phyloP scores from a whole-genome alignment of 768 basidiomycete species.

The Suillus hirtellus region DNA sequence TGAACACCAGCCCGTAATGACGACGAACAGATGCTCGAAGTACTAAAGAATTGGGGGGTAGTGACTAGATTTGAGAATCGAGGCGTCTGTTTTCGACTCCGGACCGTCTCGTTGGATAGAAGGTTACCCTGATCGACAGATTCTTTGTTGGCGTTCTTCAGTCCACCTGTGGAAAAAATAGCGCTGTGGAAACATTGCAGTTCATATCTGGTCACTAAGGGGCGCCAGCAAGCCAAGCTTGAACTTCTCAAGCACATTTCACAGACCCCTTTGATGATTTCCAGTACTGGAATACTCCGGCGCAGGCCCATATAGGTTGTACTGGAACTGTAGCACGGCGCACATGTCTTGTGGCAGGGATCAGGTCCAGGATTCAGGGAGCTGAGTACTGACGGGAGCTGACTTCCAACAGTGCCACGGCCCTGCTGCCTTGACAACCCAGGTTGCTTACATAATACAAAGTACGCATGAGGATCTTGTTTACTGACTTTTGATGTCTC shows the following conservation, averaged over 20 bases:
- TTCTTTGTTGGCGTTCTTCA: neutral
- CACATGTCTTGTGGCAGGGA: neutral
- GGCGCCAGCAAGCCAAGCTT: neutral
- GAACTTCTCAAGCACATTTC: neutral
- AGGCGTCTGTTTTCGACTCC: neutral
- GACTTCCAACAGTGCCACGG: too few species aligned
- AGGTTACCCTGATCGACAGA: neutral
- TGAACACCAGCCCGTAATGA: neutral
- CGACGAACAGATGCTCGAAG: neutral
- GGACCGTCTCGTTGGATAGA: neutral
- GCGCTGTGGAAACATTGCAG: neutral
- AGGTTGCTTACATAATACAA: neutral
- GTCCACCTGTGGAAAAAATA: neutral
- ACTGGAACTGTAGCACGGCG: neutral
- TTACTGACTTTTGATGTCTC: too few species aligned
- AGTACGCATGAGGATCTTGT: too few species aligned
- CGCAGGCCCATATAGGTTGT: neutral
- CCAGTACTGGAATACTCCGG: neutral
- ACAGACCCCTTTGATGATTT: neutral
- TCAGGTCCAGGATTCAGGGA: neutral
- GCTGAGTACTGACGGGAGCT: too few species aligned
- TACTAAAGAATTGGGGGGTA: neutral
- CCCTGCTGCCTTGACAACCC: too few species aligned
- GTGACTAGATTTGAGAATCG: neutral
- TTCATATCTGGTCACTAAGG: neutral